Evolutionary conservation across 495 filamentous ascomycete species (phyloP), one percentile per base, ranked within the genome.

Genomic region (Xylaria bambusicola): DNA sequence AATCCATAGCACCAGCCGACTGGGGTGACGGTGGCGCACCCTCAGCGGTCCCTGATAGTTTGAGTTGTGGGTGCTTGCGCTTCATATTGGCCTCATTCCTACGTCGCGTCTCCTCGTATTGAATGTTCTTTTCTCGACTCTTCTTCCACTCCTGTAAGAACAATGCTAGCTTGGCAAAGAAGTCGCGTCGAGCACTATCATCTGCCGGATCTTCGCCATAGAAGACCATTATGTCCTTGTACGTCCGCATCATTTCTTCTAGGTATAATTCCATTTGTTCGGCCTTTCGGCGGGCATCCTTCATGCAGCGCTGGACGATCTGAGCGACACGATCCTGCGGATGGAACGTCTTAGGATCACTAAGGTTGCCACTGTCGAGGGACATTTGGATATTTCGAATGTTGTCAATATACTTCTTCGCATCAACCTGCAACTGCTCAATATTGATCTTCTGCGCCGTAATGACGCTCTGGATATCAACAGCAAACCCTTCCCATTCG

Each of bases 141-240:
- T 89, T 92, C 89, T 92, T 97, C 89, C 93, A 98, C 74, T 97
- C 95, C 23, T 78, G 75, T 62, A 98, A 84, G 78, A 98, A 98
- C 20, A 82, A 73, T n/a, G 92, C 92, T 64, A 98, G 82, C 77
- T 98, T 98, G 49, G 87, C 81, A 65, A 98, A 98, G 82, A 98
- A 98, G 69, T 97, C 93, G 61, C 95, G 84, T 54, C 93, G 85
- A n/a, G 92, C 90, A 70, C 90, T 94, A 31, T 98, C 94, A 70
- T 98, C 95, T 15, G 81, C 80, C 33, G 88, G 86, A 70, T 98
- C 95, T 74, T 98, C 94, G 56, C 94, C 94, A 69, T 96, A 98
- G 77, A 97, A 97, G 20, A 86, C 83, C 86, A 98, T 91, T 60
- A 98, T 96, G 73, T 97, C 92, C 63, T 97, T 90, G 75, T 93